Evolutionary conservation across 1,139 yeast species (phyloP).

Genomic region (Spathaspora sp.): DNA sequence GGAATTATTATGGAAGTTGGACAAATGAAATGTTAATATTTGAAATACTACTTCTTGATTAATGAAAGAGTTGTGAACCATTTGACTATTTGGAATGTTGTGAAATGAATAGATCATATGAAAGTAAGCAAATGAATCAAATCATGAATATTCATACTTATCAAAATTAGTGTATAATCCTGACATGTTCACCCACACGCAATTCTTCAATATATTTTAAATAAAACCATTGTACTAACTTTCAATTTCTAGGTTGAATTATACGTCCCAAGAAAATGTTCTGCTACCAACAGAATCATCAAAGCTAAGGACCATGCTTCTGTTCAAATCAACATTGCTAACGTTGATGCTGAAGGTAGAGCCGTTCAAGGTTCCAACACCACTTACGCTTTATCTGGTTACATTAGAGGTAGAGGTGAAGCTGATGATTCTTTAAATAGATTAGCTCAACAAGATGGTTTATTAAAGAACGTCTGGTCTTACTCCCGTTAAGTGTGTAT

Average conservation of each 20-base stretch:
- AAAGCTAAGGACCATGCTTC: constrained; percentile 99
- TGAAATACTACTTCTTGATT: not conserved
- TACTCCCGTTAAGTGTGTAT: constrained; percentile 83
- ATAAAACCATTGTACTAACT: constrained; percentile 27
- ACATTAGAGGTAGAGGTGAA: constrained; percentile 79
- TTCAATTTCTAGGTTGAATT: constrained; percentile 77
- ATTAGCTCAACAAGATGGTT: constrained; percentile 98
- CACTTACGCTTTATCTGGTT: constrained; percentile 97
- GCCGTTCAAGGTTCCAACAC: constrained; percentile 89
- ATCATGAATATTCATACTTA: too few species aligned
- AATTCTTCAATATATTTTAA: not conserved
- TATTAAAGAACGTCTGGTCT: constrained; percentile 97
- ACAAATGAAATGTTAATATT: not conserved
- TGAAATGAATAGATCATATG: too few species aligned
- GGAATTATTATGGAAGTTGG: not conserved
- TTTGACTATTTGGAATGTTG: too few species aligned
- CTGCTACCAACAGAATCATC: constrained; percentile 99
- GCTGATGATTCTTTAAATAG: constrained; percentile 99
- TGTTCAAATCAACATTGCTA: constrained; percentile 69
- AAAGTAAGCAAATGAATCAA: too few species aligned
- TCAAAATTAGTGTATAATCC: not conserved
- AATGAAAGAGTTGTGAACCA: not conserved
- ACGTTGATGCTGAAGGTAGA: constrained; percentile 89
- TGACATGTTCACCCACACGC: not conserved
- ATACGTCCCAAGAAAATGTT: constrained; percentile 99